A percentile compares a stretch with the other conserved stretches of the same genome.
phyloP scores from a whole-genome alignment of 495 filamentous ascomycete genomes.

The Talaromyces trachyspermus region DNA sequence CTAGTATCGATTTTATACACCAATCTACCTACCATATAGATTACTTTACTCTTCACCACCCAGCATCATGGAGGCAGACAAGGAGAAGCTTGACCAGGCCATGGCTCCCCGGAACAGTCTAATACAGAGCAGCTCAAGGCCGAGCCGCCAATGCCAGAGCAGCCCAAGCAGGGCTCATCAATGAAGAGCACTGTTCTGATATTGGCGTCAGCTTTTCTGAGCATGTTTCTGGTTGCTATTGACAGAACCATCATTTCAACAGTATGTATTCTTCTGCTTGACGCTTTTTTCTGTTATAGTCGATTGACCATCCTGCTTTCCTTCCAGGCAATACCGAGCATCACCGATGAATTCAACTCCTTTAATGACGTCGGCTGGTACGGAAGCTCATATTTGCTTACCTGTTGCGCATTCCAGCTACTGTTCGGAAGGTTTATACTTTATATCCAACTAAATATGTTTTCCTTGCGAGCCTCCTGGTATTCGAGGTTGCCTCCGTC shows the following conservation, averaged over 20 bases:
- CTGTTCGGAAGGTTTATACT: conserved; percentile 63
- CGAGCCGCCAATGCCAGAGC: not conserved
- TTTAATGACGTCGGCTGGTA: conserved; percentile 58
- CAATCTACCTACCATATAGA: too few relatives aligned
- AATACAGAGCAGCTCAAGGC: not conserved
- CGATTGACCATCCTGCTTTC: not conserved
- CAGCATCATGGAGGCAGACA: too few relatives aligned
- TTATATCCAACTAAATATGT: conserved; percentile 70
- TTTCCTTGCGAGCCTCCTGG: conserved; percentile 51
- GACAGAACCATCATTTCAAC: conserved; percentile 39
- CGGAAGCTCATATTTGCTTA: conserved; percentile 49
- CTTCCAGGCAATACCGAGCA: conserved; percentile 36
- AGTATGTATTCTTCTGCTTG: not conserved
- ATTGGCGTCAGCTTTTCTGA: conserved; percentile 21
- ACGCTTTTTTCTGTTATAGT: not conserved
- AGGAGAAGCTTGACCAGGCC: not conserved
- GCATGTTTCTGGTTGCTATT: conserved; percentile 41
- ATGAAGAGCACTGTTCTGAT: not conserved
- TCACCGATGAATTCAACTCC: conserved; percentile 43
- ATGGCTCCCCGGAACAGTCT: not conserved
- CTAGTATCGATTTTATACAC: too few relatives aligned
- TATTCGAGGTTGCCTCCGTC: conserved; percentile 61
- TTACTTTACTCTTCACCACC: too few relatives aligned
- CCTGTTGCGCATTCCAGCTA: conserved; percentile 49
- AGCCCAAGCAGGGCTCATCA: not conserved